phyloP scores from a whole-genome alignment of 2,329 filamentous ascomycete species.

The Neofusicoccum sp. region DNA sequence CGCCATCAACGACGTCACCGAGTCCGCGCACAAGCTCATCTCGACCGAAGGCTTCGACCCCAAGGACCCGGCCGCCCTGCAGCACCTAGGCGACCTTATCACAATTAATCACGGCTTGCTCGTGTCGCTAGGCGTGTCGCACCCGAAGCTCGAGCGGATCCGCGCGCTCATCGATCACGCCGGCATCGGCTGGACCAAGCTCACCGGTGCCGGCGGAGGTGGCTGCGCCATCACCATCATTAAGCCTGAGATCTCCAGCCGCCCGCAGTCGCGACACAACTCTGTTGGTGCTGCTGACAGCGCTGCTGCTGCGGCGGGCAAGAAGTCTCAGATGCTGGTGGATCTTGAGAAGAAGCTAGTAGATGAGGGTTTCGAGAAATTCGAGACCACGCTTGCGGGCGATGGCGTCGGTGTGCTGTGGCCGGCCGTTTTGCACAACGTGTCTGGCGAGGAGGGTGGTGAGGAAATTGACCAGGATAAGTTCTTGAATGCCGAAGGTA shows the following conservation, averaged over 20 bases:
- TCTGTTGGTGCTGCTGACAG: neutral
- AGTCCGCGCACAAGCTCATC: conserved; percentile 57
- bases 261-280: conserved; percentile 16
- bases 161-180: conserved; percentile 81
- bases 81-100: conserved; percentile 81
- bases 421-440: conserved; percentile 87
- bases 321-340: conserved; percentile 49
- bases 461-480: conserved; percentile 92
- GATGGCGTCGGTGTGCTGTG: conserved; percentile 93
- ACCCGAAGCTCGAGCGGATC: conserved; percentile 87
- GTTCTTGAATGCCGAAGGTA: conserved; percentile 79
- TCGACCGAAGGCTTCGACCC: conserved; percentile 65
- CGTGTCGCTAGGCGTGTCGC: conserved; percentile 88
- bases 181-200: conserved; percentile 92
- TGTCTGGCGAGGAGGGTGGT: conserved; percentile 74
- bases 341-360: conserved; percentile 61
- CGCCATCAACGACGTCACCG: conserved; percentile 74
- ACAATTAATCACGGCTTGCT: conserved; percentile 91
- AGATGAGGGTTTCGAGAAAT: conserved; percentile 70
- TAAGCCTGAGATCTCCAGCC: conserved; percentile 55
- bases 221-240: conserved; percentile 93
- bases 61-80: conserved; percentile 61
- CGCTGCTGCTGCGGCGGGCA: conserved; percentile 43
- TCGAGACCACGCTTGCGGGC: conserved; percentile 85
- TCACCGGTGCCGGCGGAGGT: conserved; percentile 92